Evolutionary conservation across 1,284 basidiomycete genomes (phyloP).

Genomic region (Rhodotorula sp.): DNA sequence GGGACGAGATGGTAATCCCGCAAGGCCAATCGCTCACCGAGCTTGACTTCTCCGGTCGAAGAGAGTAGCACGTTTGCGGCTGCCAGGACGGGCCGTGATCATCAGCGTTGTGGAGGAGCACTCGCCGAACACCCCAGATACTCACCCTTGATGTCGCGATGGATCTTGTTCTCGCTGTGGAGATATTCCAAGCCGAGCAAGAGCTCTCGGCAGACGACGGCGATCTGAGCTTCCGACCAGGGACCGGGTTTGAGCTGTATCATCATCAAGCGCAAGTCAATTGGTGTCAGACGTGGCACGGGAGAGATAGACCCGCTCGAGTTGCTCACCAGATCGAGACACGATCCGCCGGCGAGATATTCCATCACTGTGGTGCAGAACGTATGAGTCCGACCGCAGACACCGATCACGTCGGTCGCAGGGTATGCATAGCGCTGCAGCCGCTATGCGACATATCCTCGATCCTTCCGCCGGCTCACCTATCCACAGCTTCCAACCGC

Average conservation of each 20-base stretch:
- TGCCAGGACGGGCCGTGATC: neutral
- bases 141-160: slow-evolving; percentile 90
- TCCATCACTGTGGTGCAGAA: slow-evolving; percentile 70
- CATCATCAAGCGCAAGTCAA: neutral
- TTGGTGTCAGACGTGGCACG: too few species aligned
- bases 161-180: slow-evolving; percentile 84
- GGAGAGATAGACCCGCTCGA: neutral
- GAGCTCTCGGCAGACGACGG: slow-evolving; percentile 88
- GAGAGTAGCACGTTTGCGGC: slow-evolving; percentile 90
- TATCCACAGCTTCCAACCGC: slow-evolving; percentile 97
- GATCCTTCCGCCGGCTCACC: slow-evolving; percentile 29
- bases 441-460: neutral
- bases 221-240: slow-evolving; percentile 89
- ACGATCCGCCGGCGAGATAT: slow-evolving; percentile 96
- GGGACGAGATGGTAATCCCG: too few species aligned
- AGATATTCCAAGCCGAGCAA: slow-evolving; percentile 92
- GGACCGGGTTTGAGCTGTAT: slow-evolving; percentile 74
- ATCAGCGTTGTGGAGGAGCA: rapidly evolving
- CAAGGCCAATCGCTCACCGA: slow-evolving; percentile 59
- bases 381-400: neutral
- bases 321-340: slow-evolving; percentile 69
- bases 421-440: neutral
- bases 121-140: too few species aligned
- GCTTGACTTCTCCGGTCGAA: slow-evolving; percentile 86
- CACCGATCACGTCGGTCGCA: neutral